Evolutionary conservation across 2,329 filamentous ascomycete genomes (phyloP), one percentile per base, ranked within the genome.

Genomic region (Blastomyces parvus): DNA sequence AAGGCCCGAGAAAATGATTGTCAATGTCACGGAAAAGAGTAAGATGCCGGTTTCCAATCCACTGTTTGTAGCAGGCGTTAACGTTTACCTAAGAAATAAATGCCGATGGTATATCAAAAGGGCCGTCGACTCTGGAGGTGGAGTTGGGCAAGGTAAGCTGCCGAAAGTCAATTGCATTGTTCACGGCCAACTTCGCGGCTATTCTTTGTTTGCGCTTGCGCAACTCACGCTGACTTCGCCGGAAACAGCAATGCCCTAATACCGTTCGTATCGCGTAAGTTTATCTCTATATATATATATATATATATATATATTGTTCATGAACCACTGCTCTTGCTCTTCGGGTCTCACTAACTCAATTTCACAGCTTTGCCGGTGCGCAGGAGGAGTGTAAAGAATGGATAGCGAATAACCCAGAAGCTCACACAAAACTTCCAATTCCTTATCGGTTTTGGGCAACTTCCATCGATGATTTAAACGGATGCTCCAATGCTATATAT

Each of bases 401-500:
- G 25, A 6, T 44, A 22, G 3, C 11, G 2, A 1, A 4, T n/a
- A n/a, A 46, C 40, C 57, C 25, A 14, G 4, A 1, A 2, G 2
- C 3, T 19, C 22, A 48, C 40, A n/a, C 14, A 59, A 1, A 30
- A 17, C 40, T 59, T 46, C 17, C 48, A 8, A 55, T 62, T 17
- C 60, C 60, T n/a, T 19, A 11, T 30, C 27, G 14, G 42, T 62
- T 62, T n/a, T 44, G 46, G 48, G 36, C 2, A 3, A 56, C 60
- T 5, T 9, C 36, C 36, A 53, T 25, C 13, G 30, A 57, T 0
- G 60, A 62, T 17, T 50, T 62, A 11, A 62, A 62, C 14, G 60
- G 60, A 13, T 62, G 60, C 27, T 62, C 53, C 40, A 36, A 48
- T 42, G 53, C 36, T 17, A 53, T 22, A 53, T 62, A 62, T 30